These are phyloP conservation scores for Phytophthora cactorum DNA, from an alignment of 352 stramenopile genomes.

Conservation along the genomic window DNA sequence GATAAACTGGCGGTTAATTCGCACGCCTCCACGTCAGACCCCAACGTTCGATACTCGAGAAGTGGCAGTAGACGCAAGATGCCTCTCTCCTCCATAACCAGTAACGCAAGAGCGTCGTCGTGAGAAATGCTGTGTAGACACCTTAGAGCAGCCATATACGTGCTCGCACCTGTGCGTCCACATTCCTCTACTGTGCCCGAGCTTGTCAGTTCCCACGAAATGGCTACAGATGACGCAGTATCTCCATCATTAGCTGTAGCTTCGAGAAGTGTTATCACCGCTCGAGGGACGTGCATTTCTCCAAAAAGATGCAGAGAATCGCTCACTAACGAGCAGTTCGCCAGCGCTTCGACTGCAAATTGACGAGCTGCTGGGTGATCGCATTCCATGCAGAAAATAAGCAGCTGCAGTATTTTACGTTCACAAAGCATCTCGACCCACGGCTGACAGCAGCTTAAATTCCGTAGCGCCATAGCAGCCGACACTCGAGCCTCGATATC, in stretches of 20 bases:
- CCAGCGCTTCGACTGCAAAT: constrained; percentile 70
- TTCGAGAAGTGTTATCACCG: constrained; percentile 63
- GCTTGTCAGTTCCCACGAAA: constrained; percentile 25
- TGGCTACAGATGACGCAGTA: neutral
- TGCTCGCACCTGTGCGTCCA: neutral
- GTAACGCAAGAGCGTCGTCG: constrained; percentile 63
- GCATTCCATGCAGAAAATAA: constrained; percentile 61
- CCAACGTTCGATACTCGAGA: constrained; percentile 53
- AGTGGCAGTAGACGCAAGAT: constrained; percentile 52
- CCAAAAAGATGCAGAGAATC: constrained; percentile 79
- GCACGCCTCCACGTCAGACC: constrained; percentile 46
- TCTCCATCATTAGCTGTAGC: constrained; percentile 15
- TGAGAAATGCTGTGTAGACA: constrained; percentile 71
- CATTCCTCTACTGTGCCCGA: neutral
- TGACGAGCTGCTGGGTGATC: constrained; percentile 62
- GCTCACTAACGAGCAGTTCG: constrained; percentile 78
- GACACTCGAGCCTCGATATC: constrained; percentile 76
- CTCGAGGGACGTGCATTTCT: constrained; percentile 62
- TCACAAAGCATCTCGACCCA: constrained; percentile 87
- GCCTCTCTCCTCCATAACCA: constrained; percentile 61
- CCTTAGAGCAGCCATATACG: constrained; percentile 72
- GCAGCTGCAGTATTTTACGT: constrained; percentile 64
- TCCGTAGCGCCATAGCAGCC: constrained; percentile 74
- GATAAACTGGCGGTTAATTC: constrained; percentile 46
- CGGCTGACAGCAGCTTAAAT: constrained; percentile 71